These are phyloP conservation scores for Salvia miltiorrhiza DNA, from an alignment of 257 asterid genomes.

Conservation along the genomic window DNA sequence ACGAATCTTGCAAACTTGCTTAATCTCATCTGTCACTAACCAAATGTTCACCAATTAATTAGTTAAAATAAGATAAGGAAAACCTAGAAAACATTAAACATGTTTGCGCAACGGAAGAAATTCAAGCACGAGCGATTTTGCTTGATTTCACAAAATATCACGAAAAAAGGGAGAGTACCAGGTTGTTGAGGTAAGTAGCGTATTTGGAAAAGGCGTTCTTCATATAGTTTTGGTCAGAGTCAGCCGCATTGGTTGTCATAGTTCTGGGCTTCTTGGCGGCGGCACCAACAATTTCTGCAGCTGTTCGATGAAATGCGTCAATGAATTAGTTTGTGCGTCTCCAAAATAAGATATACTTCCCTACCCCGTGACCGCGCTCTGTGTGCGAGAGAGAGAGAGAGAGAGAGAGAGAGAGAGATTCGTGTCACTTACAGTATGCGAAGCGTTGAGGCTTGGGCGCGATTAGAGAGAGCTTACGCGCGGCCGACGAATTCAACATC, in stretches of 20 bases:
- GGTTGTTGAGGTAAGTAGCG: slow-evolving; percentile 67
- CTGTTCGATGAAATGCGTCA: slow-evolving; percentile 42
- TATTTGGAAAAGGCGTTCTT: slow-evolving; percentile 62
- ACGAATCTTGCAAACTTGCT: neutral
- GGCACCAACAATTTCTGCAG: slow-evolving; percentile 39
- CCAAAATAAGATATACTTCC: neutral
- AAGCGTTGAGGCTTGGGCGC: slow-evolving; percentile 54
- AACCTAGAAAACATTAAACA: neutral
- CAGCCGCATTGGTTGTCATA: slow-evolving; percentile 34
- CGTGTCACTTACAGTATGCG: slow-evolving; percentile 38
- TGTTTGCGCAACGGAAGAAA: neutral
- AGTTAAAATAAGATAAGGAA: neutral
- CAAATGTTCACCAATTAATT: neutral
- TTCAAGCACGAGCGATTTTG: neutral
- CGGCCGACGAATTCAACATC: slow-evolving; percentile 29
- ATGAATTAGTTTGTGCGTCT: neutral
- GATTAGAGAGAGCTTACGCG: slow-evolving; percentile 36
- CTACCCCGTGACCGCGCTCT: neutral
- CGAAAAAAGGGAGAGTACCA: slow-evolving; percentile 28
- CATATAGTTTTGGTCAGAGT: slow-evolving; percentile 45
- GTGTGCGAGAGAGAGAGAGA: neutral
- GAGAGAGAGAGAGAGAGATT: neutral
- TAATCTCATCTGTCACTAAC: neutral
- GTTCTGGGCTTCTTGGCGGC: slow-evolving; percentile 52
- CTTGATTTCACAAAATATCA: neutral